These are phyloP conservation scores for Morella rubra DNA, from an alignment of 306 rosid species.

Conservation along the genomic window DNA sequence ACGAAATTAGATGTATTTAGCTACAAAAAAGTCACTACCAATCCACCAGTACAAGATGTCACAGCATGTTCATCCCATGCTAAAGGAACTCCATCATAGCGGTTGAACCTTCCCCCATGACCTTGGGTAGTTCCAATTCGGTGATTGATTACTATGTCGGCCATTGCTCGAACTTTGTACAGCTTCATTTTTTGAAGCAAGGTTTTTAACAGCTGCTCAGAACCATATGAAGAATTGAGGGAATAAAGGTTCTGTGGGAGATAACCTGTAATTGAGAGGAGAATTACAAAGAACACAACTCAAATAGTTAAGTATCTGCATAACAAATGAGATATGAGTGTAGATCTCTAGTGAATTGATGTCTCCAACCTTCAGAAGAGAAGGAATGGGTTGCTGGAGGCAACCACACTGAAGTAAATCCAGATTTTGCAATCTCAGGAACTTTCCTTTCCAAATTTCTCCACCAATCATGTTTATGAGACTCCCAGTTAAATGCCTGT, in stretches of 20 bases:
- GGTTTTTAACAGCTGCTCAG: slow-evolving; percentile 67
- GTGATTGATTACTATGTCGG: slow-evolving; percentile 88
- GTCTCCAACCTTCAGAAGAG: slow-evolving; percentile 65
- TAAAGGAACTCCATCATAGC: slow-evolving; percentile 83
- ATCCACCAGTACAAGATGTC: slow-evolving; percentile 83
- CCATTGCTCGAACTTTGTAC: slow-evolving; percentile 72
- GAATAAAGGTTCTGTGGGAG: slow-evolving; percentile 89
- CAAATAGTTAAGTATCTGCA: not conserved
- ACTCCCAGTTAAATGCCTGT: slow-evolving; percentile 95
- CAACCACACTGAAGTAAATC: slow-evolving; percentile 88
- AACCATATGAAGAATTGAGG: slow-evolving; percentile 69
- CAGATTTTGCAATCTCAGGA: slow-evolving; percentile 70
- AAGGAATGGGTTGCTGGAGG: slow-evolving; percentile 87
- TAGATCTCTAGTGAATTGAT: slow-evolving; percentile 3
- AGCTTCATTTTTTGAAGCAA: slow-evolving; percentile 79
- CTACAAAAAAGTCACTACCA: slow-evolving; percentile 41
- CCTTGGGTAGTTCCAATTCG: slow-evolving; percentile 79
- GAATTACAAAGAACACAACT: slow-evolving; percentile 3
- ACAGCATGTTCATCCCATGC: slow-evolving; percentile 84
- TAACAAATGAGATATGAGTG: slow-evolving; percentile 11
- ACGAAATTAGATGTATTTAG: slow-evolving; percentile 13
- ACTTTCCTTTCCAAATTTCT: slow-evolving; percentile 63
- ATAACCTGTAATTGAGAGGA: slow-evolving; percentile 52
- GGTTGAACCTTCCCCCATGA: slow-evolving; percentile 80
- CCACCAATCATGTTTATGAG: slow-evolving; percentile 85